phyloP scores from a whole-genome alignment of 2,329 filamentous ascomycete genomes.

The Xylaria sp. region DNA sequence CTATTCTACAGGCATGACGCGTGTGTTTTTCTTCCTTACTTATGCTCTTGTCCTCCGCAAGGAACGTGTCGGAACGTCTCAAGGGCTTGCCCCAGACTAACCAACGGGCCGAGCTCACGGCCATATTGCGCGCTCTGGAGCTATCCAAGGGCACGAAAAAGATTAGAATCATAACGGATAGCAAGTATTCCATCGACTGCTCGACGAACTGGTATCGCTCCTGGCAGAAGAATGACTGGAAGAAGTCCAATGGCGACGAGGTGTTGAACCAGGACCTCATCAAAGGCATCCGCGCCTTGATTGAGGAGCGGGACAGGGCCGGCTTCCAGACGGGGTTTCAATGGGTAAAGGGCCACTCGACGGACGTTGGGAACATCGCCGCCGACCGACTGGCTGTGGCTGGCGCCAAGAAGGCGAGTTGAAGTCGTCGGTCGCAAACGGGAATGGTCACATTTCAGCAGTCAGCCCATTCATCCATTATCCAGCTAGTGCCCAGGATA shows the following conservation, averaged over 20 bases:
- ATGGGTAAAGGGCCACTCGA: slow-evolving; percentile 86
- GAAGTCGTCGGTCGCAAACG: neutral
- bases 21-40: slow-evolving; percentile 4
- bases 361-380: slow-evolving; percentile 67
- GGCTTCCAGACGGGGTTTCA: slow-evolving; percentile 64
- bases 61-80: slow-evolving; percentile 70
- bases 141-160: slow-evolving; percentile 61
- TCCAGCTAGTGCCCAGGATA: neutral
- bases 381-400: slow-evolving; percentile 74
- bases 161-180: slow-evolving; percentile 80
- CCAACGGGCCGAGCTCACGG: slow-evolving; percentile 90
- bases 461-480: neutral
- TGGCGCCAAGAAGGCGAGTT: slow-evolving; percentile 42
- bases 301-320: slow-evolving; percentile 60
- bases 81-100: slow-evolving; percentile 77
- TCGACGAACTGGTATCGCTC: slow-evolving; percentile 74
- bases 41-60: slow-evolving; percentile 21
- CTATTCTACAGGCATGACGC: too few species aligned
- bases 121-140: slow-evolving; percentile 77
- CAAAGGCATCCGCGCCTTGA: slow-evolving; percentile 62
- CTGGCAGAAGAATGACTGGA: slow-evolving; percentile 76
- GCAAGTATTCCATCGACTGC: slow-evolving; percentile 85
- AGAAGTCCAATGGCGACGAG: slow-evolving; percentile 58
- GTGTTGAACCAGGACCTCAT: slow-evolving; percentile 89
- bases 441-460: too few species aligned